phyloP scores from a whole-genome alignment of 345 rosid species.

The Physaria fendleri region DNA sequence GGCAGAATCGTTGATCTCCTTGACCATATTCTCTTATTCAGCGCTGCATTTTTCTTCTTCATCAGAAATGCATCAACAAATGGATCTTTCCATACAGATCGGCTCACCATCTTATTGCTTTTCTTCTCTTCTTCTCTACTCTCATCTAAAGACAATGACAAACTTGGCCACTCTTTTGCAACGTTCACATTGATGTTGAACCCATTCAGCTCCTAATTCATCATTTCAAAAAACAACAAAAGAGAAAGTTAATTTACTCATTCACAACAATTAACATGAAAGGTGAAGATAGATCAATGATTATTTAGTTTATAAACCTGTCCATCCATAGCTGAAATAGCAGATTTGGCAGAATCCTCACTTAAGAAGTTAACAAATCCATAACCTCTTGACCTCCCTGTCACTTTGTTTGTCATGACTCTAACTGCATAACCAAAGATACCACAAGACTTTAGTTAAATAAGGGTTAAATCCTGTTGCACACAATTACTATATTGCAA shows the following conservation, averaged over 20 bases:
- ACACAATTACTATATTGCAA: neutral
- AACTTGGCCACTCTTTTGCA: conserved; percentile 43
- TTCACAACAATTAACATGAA: neutral
- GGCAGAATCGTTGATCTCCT: conserved; percentile 44
- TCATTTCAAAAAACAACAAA: conserved; percentile 1
- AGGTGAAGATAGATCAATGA: neutral
- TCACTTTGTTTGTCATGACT: conserved; percentile 50
- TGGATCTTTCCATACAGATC: conserved; percentile 45
- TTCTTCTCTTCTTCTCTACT: conserved; percentile 21
- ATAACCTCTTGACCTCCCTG: conserved; percentile 65
- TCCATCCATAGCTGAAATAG: conserved; percentile 67
- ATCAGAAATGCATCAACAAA: conserved; percentile 45
- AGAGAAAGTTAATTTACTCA: neutral
- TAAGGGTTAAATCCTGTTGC: neutral
- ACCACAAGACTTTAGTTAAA: neutral
- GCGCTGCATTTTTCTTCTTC: conserved; percentile 29
- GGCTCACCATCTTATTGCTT: conserved; percentile 17
- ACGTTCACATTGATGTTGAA: conserved; percentile 46
- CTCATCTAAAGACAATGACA: conserved; percentile 20
- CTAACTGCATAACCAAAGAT: conserved; percentile 39
- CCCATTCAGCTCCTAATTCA: conserved; percentile 52
- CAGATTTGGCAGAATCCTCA: conserved; percentile 50
- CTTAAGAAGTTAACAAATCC: conserved; percentile 51
- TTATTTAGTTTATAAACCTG: conserved; percentile 36
- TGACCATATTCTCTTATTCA: conserved; percentile 46